A percentile compares a stretch with the other conserved stretches of the same genome.
These are phyloP conservation scores for Xylaria sp. DNA, from an alignment of 2,329 filamentous ascomycete species.

Conservation along the genomic window DNA sequence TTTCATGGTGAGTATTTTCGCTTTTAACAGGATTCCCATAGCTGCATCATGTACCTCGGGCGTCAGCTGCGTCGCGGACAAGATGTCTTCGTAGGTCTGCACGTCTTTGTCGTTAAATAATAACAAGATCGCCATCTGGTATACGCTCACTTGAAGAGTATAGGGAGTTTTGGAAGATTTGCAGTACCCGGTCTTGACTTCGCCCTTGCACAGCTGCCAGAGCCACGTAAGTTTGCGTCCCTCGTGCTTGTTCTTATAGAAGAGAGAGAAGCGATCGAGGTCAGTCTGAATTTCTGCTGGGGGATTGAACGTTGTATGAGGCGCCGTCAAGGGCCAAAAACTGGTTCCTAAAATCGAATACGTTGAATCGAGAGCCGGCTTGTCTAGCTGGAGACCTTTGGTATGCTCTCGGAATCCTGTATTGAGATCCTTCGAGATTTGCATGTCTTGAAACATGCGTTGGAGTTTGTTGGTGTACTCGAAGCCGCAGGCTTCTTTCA, in stretches of 20 bases:
- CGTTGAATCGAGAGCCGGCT: slow-evolving; percentile 81
- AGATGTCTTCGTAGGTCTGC: slow-evolving; percentile 88
- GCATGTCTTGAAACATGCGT: slow-evolving; percentile 99
- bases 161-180: slow-evolving; percentile 90
- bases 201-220: slow-evolving; percentile 98
- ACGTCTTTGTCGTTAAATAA: slow-evolving; percentile 93
- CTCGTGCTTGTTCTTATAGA: slow-evolving; percentile 96
- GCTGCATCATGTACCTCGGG: slow-evolving; percentile 88
- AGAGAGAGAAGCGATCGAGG: slow-evolving; percentile 87
- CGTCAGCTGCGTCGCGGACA: slow-evolving; percentile 80
- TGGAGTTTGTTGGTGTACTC: slow-evolving; percentile 99
- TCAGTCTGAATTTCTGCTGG: slow-evolving; percentile 86
- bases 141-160: slow-evolving; percentile 96
- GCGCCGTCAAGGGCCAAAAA: slow-evolving; percentile 93
- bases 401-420: slow-evolving; percentile 84
- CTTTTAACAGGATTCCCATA: slow-evolving; percentile 87
- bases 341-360: slow-evolving; percentile 96
- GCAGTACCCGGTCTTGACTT: slow-evolving; percentile 93
- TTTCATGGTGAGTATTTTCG: slow-evolving; percentile 82
- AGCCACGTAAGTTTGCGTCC: slow-evolving; percentile 97
- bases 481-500: slow-evolving; percentile 98
- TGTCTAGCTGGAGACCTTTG: slow-evolving; percentile 72
- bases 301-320: slow-evolving; percentile 87
- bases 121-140: slow-evolving; percentile 95
- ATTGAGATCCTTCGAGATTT: slow-evolving; percentile 98